These are phyloP conservation scores for Stellera chamaejasme DNA, from an alignment of 345 rosid species.

Conservation along the genomic window DNA sequence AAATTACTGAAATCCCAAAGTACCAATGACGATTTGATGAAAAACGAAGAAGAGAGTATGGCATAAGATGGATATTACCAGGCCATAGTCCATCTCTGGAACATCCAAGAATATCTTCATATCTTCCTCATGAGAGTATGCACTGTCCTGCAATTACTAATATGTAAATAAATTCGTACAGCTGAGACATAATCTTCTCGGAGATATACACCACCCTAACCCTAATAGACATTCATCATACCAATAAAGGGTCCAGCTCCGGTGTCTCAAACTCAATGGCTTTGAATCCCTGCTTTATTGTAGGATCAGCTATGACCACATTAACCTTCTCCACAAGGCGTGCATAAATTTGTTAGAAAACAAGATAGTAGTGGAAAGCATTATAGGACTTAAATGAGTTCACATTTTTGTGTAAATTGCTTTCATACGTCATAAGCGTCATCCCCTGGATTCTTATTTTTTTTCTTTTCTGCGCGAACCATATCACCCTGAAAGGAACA, in stretches of 20 bases:
- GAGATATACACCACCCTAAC: background rate
- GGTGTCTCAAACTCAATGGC: conserved; percentile 53
- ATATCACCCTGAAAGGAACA: conserved; percentile 8
- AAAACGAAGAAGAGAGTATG: background rate
- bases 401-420: conserved; percentile 4
- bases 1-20: background rate
- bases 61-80: conserved; percentile 23
- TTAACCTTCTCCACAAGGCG: conserved; percentile 28
- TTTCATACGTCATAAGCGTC: conserved; percentile 9
- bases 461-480: conserved; percentile 19
- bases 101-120: conserved; percentile 30
- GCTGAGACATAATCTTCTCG: conserved; percentile 3
- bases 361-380: background rate
- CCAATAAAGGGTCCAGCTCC: conserved; percentile 43
- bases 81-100: conserved; percentile 28
- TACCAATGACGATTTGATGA: background rate
- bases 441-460: conserved; percentile 22
- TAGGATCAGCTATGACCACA: conserved; percentile 21
- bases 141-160: conserved; percentile 31
- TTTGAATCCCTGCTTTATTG: conserved; percentile 14
- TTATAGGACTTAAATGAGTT: conserved; percentile 3
- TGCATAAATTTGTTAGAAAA: conserved; percentile 8
- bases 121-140: conserved; percentile 22
- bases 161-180: background rate
- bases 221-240: conserved; percentile 17